Evolutionary conservation across 345 rosid species (phyloP).

Genomic region (Bruguiera sexangula): DNA sequence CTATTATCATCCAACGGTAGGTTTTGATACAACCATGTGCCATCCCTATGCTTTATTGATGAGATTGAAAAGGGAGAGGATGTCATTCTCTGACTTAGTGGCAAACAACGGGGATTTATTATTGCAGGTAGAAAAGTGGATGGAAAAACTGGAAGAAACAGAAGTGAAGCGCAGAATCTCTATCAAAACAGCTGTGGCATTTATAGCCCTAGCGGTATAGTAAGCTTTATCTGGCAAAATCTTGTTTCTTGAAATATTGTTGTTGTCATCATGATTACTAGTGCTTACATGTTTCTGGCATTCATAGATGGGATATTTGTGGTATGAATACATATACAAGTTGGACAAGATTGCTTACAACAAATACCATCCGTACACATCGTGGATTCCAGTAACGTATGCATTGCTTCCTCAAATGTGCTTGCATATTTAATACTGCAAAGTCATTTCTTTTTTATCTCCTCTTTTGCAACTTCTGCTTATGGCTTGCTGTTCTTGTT

Average conservation of each 20-base stretch:
- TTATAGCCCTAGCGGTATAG: slow-evolving; percentile 53
- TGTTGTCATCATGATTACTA: not conserved
- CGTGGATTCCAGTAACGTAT: slow-evolving; percentile 99
- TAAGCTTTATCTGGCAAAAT: slow-evolving; percentile 8
- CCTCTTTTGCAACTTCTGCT: not conserved
- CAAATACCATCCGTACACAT: slow-evolving; percentile 96
- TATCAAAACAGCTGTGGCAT: slow-evolving; percentile 61
- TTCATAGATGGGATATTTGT: slow-evolving; percentile 69
- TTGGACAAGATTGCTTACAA: slow-evolving; percentile 90
- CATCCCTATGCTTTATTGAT: slow-evolving; percentile 16
- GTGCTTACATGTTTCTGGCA: slow-evolving; percentile 22
- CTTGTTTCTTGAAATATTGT: slow-evolving; percentile 1
- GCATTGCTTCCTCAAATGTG: slow-evolving; percentile 21
- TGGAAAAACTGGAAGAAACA: slow-evolving; percentile 94
- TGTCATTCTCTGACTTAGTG: slow-evolving; percentile 11
- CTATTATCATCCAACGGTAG: slow-evolving; percentile 95
- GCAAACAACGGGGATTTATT: slow-evolving; percentile 12
- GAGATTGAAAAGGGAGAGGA: slow-evolving; percentile 1
- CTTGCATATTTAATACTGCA: slow-evolving; percentile 1
- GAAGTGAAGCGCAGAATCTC: slow-evolving; percentile 62
- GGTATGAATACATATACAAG: slow-evolving; percentile 88
- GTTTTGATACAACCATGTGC: slow-evolving; percentile 25
- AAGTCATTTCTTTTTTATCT: not conserved
- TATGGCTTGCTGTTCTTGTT: slow-evolving; percentile 21
- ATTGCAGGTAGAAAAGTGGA: slow-evolving; percentile 87